A percentile compares a stretch with the other conserved stretches of the same genome.
Conservation (phyloP, 148 eudicot species). For the Chenopodium album region DNA sequence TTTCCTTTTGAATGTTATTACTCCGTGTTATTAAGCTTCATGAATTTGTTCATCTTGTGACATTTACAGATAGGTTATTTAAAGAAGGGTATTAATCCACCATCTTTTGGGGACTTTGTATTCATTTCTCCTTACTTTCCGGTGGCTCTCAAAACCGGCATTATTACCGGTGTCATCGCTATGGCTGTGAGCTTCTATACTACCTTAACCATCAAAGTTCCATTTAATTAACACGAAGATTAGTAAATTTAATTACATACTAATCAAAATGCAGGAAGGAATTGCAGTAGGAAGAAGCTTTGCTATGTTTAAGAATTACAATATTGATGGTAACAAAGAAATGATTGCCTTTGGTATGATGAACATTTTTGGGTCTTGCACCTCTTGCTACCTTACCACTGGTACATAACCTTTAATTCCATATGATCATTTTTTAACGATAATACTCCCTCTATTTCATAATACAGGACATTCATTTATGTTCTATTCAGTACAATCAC, state of each 20-base stretch:
- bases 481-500: too few species aligned
- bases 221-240: too few species aligned
- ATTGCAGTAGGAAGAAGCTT: constrained; percentile 96
- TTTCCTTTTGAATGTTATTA: too few species aligned
- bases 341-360: constrained; percentile 97
- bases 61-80: constrained; percentile 69
- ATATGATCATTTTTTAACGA: too few species aligned
- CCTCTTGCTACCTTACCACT: constrained; percentile 90
- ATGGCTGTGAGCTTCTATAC: constrained; percentile 57
- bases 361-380: constrained; percentile 87
- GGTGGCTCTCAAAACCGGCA: constrained; percentile 71
- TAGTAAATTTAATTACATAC: not conserved
- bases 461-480: too few species aligned
- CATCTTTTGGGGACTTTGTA: constrained; percentile 56
- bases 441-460: too few species aligned
- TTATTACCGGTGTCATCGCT: constrained; percentile 74
- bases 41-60: too few species aligned
- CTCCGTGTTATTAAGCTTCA: too few species aligned
- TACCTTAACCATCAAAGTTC: not conserved
- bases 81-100: constrained; percentile 85
- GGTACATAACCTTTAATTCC: constrained; percentile 33
- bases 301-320: constrained; percentile 89
- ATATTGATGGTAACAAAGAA: constrained; percentile 98
- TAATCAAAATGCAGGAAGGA: constrained; percentile 63
- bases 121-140: constrained; percentile 63